Conservation (phyloP, 176 grass and related monocot genomes). For the Olyra latifolia region DNA sequence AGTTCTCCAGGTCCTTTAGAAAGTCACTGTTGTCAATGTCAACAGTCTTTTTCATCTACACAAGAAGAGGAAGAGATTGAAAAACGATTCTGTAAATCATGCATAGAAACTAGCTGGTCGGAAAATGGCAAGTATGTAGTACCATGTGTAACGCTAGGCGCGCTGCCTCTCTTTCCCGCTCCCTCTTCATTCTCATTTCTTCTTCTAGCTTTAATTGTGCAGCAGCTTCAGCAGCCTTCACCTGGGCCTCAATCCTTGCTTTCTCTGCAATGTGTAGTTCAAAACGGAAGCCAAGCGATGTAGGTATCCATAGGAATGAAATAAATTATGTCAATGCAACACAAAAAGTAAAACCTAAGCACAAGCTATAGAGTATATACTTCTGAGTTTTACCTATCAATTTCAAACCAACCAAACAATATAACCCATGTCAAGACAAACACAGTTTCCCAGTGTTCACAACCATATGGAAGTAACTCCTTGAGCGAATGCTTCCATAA, state of each 20-base stretch:
- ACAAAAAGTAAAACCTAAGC: background rate
- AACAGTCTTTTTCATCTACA: conserved; percentile 88
- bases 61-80: conserved; percentile 8
- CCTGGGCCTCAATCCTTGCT: conserved; percentile 75
- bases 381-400: background rate
- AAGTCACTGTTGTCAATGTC: conserved; percentile 80
- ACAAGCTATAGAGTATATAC: background rate
- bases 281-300: conserved; percentile 3
- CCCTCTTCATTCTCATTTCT: conserved; percentile 57
- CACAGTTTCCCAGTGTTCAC: background rate
- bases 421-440: background rate
- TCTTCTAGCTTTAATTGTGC: conserved; percentile 62
- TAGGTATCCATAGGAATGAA: conserved; percentile 6
- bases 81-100: conserved; percentile 15
- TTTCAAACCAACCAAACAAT: background rate
- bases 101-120: conserved; percentile 13
- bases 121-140: conserved; percentile 7
- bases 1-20: conserved; percentile 58
- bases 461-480: too few species aligned
- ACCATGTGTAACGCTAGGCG: conserved; percentile 70
- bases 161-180: conserved; percentile 78
- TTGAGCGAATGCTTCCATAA: too few species aligned
- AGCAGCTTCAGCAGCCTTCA: conserved; percentile 67
- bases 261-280: conserved; percentile 52
- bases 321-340: background rate